phyloP scores from a whole-genome alignment of 2,329 filamentous ascomycete species.

The Acrocalymma vagum region DNA sequence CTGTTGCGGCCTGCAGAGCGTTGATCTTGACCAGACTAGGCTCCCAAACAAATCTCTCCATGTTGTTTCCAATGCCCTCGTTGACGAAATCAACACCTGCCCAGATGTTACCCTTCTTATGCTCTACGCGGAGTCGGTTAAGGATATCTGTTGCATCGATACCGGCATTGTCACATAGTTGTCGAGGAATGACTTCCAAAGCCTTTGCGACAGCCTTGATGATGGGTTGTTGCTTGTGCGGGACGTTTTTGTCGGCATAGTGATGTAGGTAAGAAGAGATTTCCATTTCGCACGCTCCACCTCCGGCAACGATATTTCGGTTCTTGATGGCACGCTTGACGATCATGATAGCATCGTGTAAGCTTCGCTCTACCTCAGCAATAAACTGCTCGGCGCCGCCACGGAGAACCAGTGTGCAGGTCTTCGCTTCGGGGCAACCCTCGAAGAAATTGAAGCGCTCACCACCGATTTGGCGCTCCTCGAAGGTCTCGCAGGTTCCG shows the following conservation, averaged over 20 bases:
- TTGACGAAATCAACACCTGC: conserved; percentile 94
- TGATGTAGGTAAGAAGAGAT: conserved; percentile 90
- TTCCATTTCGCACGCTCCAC: conserved; percentile 96
- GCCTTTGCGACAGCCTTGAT: conserved; percentile 99
- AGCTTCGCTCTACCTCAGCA: conserved; percentile 94
- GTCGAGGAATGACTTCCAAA: conserved; percentile 93
- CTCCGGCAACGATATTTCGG: conserved; percentile 91
- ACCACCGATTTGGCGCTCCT: conserved; percentile 95
- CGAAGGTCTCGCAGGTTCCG: conserved; percentile 87
- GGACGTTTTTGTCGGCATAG: conserved; percentile 91
- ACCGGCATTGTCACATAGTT: conserved; percentile 97
- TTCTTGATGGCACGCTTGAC: conserved; percentile 98
- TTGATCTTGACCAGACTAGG: conserved; percentile 96
- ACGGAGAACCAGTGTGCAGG: conserved; percentile 92
- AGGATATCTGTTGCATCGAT: conserved; percentile 98
- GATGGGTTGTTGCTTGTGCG: conserved; percentile 94
- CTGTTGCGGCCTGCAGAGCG: conserved; percentile 93
- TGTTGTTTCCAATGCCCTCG: conserved; percentile 93
- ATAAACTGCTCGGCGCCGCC: conserved; percentile 99
- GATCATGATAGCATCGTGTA: conserved; percentile 99
- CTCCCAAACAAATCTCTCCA: conserved; percentile 97
- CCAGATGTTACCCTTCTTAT: conserved; percentile 92
- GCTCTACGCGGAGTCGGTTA: conserved; percentile 94
- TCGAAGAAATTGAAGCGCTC: conserved; percentile 99
- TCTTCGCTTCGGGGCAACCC: conserved; percentile 93